Evolutionary conservation across 345 rosid genomes (phyloP), one percentile per base, ranked within the genome.

Genomic region (Melaleuca quinquenervia): DNA sequence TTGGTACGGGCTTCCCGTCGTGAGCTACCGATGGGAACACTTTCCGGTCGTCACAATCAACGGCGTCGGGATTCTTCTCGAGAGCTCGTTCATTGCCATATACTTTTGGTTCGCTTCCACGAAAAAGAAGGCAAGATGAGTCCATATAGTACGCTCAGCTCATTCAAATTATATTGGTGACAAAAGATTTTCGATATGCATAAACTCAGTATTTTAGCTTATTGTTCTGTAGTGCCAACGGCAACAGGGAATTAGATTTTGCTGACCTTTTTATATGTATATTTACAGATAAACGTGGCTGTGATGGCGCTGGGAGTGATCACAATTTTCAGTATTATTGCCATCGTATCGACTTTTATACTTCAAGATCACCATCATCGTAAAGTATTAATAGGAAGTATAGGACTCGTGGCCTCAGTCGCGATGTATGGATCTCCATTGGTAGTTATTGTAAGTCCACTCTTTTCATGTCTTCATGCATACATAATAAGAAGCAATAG

Each of bases 1-100:
- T 76, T 95, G 98, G 98, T 97, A 97, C 51, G 99, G 96, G 36
- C 82, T 94, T 88, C 99, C 99, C 1, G 82, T 95, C 15, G 98
- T 96, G 50, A 97, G 98, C 93, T 82, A 87, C 91, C 86, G 76
- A 86, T 96, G 96, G 98, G 98, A 96, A 85, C 96, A 97, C 87
- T 91, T 95, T 83, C 94, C 94, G 5, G 87, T 96, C 24, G 91
- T 92, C 85, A 94, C 98, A 84, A 91, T 94, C 90, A 96, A 97
- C 36, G 96, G 95, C 52, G 56, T 94, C 5, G 99, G 99, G 85
- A 91, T 94, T 84, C 50, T 97, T 87, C 90, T 95, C 22, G 94
- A 97, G 93, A 22, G 89, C 53, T 89, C 93, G 85, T 97, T 95
- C 93, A 87, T 95, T 84, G 14, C 90, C 87, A 90, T 95, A 15